Evolutionary conservation across 1,284 basidiomycete species (phyloP), one percentile per base, ranked within the genome.

Genomic region (Pulchroboletus neoregius): DNA sequence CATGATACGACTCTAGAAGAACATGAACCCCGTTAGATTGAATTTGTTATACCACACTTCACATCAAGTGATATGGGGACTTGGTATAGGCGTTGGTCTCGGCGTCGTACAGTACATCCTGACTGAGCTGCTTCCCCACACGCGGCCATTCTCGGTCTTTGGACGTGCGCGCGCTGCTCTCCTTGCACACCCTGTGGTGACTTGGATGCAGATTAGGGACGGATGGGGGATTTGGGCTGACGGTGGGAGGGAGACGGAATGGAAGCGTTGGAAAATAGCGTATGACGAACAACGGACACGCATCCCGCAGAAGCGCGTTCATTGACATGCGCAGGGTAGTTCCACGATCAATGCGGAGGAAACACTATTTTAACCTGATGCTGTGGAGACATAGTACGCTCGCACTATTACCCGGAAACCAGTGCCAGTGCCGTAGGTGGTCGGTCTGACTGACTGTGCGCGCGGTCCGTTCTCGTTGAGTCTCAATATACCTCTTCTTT

Each of bases 161-260:
- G 83, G 82, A 10, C 60, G 62, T 37, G 48, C 73, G 2, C 79
- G 84, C 38, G 57, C 66, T 13, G 70, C 69, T 30, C 45, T 85
- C 18, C 63, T 92, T 18, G 60, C 62, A 2, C 82, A 86, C 56
- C 78, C 82, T 2, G 39, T 90, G 20, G 74, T 74, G 4, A 69
- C 67, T 0, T 91, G 86, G 79, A 66, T 89, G 27, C 76, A 82
- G 30, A 68, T 93, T 27, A 73, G 87, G 39, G 90, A 93, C 60
- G 85, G 87, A 6, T 93, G 90, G 89, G 75, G 73, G 4, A 72
- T 91, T 1, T 93, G 87, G 81, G 53, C 63, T 33, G 89, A 82
- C 63, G 84, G 82, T 20, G 85, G 86, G 7, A 72, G 74, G 18
- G 84, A 86, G 58, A 67, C 60, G 20, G 83, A 86, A 52, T 90